phyloP scores from a whole-genome alignment of 139 green algal genomes.

The Asterochloris erici region DNA sequence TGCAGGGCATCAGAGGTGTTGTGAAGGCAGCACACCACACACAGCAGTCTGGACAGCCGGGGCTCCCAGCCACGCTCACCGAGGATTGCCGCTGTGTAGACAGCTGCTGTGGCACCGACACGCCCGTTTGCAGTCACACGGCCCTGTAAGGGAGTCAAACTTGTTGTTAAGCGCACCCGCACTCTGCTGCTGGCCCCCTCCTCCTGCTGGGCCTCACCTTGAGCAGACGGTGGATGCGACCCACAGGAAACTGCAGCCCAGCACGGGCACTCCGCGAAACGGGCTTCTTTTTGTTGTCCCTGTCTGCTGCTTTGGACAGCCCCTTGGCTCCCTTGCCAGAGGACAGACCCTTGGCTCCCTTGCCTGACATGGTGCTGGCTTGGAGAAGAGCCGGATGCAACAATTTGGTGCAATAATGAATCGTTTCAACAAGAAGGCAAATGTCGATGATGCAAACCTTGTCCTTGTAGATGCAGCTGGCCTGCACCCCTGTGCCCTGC shows the following conservation, averaged over 20 bases:
- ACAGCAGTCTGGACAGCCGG: constrained; percentile 50
- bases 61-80: constrained; percentile 84
- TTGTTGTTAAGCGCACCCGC: not conserved
- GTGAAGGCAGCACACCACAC: not conserved
- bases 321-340: constrained; percentile 94
- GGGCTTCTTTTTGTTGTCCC: constrained; percentile 79
- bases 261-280: constrained; percentile 81
- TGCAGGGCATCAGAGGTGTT: constrained; percentile 19
- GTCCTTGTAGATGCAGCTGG: no score
- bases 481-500: no score
- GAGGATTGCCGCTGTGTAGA: constrained; percentile 97
- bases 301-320: constrained; percentile 67
- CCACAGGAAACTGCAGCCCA: constrained; percentile 96
- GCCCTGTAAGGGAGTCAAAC: constrained; percentile 39
- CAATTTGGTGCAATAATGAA: no score
- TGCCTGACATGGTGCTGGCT: constrained; percentile 62
- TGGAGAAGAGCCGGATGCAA: not conserved
- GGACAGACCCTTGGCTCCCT: constrained; percentile 87
- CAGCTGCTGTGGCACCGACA: constrained; percentile 95
- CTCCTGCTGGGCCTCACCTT: constrained; percentile 62
- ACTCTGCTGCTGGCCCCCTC: not conserved
- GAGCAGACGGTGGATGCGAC: constrained; percentile 95
- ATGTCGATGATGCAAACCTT: no score
- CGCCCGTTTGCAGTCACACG: constrained; percentile 92
- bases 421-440: no score